Conservation (phyloP, 1,139 yeast genomes). For the Candida anutae region DNA sequence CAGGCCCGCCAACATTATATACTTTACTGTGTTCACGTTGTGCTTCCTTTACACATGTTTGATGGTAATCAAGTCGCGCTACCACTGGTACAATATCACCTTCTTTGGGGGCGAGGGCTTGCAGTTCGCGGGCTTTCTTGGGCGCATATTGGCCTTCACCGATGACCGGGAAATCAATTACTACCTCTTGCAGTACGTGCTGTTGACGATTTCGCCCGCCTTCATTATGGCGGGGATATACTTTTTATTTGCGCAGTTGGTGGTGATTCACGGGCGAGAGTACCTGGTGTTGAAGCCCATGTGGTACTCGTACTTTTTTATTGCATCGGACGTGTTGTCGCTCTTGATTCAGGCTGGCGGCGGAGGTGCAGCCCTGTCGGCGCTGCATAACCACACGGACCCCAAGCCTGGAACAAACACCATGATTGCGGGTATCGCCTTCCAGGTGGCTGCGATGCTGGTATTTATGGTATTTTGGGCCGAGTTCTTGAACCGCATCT, state of each 20-base stretch:
- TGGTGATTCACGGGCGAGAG: slow-evolving; percentile 59
- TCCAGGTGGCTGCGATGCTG: slow-evolving; percentile 72
- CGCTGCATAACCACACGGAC: slow-evolving; percentile 27
- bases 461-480: slow-evolving; percentile 52
- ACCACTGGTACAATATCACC: slow-evolving; percentile 68
- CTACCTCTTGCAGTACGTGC: slow-evolving; percentile 59
- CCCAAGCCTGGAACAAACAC: slow-evolving; percentile 56
- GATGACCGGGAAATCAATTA: slow-evolving; percentile 32
- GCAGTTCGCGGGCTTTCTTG: slow-evolving; percentile 68
- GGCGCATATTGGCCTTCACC: slow-evolving; percentile 42
- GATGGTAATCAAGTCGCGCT: slow-evolving; percentile 35
- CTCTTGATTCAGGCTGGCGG: slow-evolving; percentile 76
- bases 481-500: slow-evolving; percentile 43
- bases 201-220: slow-evolving; percentile 79
- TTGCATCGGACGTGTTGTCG: slow-evolving; percentile 59
- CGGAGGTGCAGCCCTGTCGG: slow-evolving; percentile 67
- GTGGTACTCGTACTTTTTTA: slow-evolving; percentile 65
- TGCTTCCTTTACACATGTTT: slow-evolving; percentile 15
- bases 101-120: slow-evolving; percentile 54
- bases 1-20: slow-evolving; percentile 25
- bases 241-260: slow-evolving; percentile 64
- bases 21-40: slow-evolving; percentile 18
- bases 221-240: slow-evolving; percentile 87
- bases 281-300: slow-evolving; percentile 64
- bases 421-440: slow-evolving; percentile 76